phyloP scores from a whole-genome alignment of 495 filamentous ascomycete genomes.

The Tetracladium setigerum region DNA sequence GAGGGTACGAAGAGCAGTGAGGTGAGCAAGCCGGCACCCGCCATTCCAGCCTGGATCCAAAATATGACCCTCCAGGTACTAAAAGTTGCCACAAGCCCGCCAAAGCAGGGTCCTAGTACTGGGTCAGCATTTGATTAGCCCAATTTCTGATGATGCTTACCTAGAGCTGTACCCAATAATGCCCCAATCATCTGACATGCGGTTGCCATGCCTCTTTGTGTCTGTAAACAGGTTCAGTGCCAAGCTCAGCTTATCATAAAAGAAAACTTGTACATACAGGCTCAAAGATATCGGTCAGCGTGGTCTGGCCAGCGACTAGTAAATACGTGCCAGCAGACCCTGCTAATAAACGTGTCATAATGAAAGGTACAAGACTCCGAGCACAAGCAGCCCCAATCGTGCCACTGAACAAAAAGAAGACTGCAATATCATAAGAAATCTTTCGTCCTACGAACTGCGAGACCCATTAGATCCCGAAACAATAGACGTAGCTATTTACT shows the following conservation, averaged over 20 bases:
- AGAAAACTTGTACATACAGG: slow-evolving; percentile 28
- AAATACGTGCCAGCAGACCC: slow-evolving; percentile 64
- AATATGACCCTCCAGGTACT: slow-evolving; percentile 58
- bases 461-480: background rate
- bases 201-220: slow-evolving; percentile 57
- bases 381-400: slow-evolving; percentile 56
- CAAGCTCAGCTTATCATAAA: too few relatives aligned
- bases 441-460: slow-evolving; percentile 32
- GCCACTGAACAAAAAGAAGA: slow-evolving; percentile 50
- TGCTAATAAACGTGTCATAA: slow-evolving; percentile 56
- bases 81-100: slow-evolving; percentile 60
- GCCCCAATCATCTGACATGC: slow-evolving; percentile 61
- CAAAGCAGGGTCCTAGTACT: slow-evolving; percentile 42
- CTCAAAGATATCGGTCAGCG: slow-evolving; percentile 52
- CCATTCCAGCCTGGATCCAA: slow-evolving; percentile 59
- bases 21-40: slow-evolving; percentile 42
- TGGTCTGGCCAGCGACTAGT: slow-evolving; percentile 52
- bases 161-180: slow-evolving; percentile 60
- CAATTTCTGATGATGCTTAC: slow-evolving; percentile 14
- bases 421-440: slow-evolving; percentile 30
- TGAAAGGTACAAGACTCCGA: slow-evolving; percentile 55
- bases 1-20: slow-evolving; percentile 52
- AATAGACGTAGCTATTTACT: slow-evolving; percentile 36
- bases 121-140: background rate
- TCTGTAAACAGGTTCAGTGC: too few relatives aligned